Conservation (phyloP, 208 protist genomes). For the Leishmania arabica region DNA sequence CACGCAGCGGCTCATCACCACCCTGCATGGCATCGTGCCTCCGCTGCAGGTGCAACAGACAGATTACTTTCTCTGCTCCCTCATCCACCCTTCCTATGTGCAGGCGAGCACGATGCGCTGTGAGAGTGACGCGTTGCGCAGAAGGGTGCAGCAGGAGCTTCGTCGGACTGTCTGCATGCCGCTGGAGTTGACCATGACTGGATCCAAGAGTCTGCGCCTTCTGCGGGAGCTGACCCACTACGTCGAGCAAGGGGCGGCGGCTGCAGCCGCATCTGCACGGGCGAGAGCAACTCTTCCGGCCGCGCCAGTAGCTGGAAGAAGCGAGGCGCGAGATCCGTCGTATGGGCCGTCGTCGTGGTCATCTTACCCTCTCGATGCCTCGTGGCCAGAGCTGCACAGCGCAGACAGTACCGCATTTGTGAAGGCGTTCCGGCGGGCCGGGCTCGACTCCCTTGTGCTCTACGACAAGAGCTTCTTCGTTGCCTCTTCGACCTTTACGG, state of each 20-base stretch:
- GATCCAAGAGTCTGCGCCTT: conserved; percentile 51
- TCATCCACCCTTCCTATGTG: conserved; percentile 81
- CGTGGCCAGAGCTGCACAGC: conserved; percentile 24
- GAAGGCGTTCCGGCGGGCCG: conserved; percentile 18
- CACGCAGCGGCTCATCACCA: conserved; percentile 25
- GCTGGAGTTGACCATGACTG: conserved; percentile 54
- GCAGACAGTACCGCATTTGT: conserved; percentile 28
- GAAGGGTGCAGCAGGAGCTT: conserved; percentile 14
- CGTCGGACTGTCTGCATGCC: conserved; percentile 70
- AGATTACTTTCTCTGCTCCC: conserved; percentile 72
- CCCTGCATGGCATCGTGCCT: conserved; percentile 53
- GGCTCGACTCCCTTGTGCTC: conserved; percentile 47
- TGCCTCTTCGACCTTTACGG: neutral
- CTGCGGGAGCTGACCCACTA: conserved; percentile 25
- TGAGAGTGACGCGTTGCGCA: neutral
- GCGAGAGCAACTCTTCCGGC: neutral
- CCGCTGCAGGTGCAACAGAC: conserved; percentile 19
- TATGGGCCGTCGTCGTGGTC: neutral
- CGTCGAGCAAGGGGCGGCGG: conserved; percentile 1
- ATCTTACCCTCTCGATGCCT: conserved; percentile 8
- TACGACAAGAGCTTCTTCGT: conserved; percentile 31
- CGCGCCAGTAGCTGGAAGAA: neutral
- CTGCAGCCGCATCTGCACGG: neutral
- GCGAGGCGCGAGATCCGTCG: neutral
- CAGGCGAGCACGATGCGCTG: conserved; percentile 4